A percentile compares a stretch with the other conserved stretches of the same genome.
Conservation (phyloP, 371 early-diverging fungal genomes). For the Coemansia sp. region DNA sequence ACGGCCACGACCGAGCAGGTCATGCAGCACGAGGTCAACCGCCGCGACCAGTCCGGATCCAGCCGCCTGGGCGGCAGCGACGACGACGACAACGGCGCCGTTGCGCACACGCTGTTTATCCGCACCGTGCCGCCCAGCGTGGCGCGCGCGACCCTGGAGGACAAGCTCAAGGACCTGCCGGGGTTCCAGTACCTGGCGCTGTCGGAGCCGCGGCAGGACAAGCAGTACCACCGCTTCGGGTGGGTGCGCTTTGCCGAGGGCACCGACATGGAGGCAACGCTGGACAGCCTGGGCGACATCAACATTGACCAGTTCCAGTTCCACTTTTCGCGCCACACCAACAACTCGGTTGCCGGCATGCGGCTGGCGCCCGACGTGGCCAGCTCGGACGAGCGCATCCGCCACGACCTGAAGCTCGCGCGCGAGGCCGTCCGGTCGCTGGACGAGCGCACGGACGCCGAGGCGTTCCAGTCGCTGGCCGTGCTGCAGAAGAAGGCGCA, state of each 20-base stretch:
- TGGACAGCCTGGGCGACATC: slow-evolving; percentile 62
- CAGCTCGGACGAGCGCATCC: slow-evolving; percentile 63
- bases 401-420: slow-evolving; percentile 66
- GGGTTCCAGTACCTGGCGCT: slow-evolving; percentile 84
- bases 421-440: slow-evolving; percentile 59
- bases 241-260: slow-evolving; percentile 89
- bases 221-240: slow-evolving; percentile 84
- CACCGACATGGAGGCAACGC: slow-evolving; percentile 72
- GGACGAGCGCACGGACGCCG: slow-evolving; percentile 62
- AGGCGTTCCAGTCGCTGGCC: slow-evolving; percentile 31
- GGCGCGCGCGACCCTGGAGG: slow-evolving; percentile 68
- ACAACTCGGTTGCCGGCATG: slow-evolving; percentile 53
- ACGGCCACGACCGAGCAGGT: slow-evolving; percentile 57
- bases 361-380: slow-evolving; percentile 66
- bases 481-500: slow-evolving; percentile 34
- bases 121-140: slow-evolving; percentile 80
- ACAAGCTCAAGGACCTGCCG: slow-evolving; percentile 64
- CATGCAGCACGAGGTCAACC: slow-evolving; percentile 52
- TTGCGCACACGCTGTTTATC: slow-evolving; percentile 69
- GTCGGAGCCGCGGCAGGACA: slow-evolving; percentile 82
- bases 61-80: slow-evolving; percentile 44
- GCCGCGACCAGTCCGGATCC: slow-evolving; percentile 35
- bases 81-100: slow-evolving; percentile 52
- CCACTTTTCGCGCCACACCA: slow-evolving; percentile 69
- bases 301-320: slow-evolving; percentile 75